Evolutionary conservation across 108 stramenopile genomes (phyloP), one percentile per base, ranked within the genome.

Genomic region (Ochromonas danica): DNA sequence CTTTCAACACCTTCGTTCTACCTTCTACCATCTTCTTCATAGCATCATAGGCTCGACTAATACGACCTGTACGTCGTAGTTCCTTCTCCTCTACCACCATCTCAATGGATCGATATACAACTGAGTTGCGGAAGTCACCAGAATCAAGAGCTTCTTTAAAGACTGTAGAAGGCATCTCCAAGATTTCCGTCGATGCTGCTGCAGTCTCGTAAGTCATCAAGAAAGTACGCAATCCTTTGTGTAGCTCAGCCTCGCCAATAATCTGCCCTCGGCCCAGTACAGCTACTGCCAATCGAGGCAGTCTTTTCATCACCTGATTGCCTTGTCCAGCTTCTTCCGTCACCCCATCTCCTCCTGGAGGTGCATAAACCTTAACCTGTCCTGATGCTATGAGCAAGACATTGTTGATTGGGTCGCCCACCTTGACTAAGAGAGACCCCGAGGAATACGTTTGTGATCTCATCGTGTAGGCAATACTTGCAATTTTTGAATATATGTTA

Each of bases 381-480:
- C 72, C 72, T 35, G 10, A 6, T 28, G 22, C 51, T 38, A 75
- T 25, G 3, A 75, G 22, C 14, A 75, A 33, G 3, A 75, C 72
- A 60, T 60, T 75, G 28, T 75, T 75, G 22, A 75, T 60, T 6
- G 25, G 10, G 6, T 39, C 40, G 6, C 72, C 72, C 6, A 41
- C 6, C 6, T 36, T 3, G 28, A 33, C 72, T 35, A 75, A 35
- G n/a, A 75, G 6, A 75, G 45, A 75, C 25, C 40, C n/a, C 30
- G 43, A 57, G 3, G 72, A 75, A 42, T 75, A 75, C 3, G 72
- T 30, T 31, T 60, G 72, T 6, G 14, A 35, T 36, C 27, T 75
- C 45, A 75, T 45, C 10, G 43, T 75, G 72, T 75, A 75, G 3
- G 45, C 43, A 10, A 75, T 75, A 45, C 51, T 45, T 6, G 43